Evolutionary conservation across 2,329 filamentous ascomycete species (phyloP), one percentile per base, ranked within the genome.

Genomic region (Geosmithia putterillii): DNA sequence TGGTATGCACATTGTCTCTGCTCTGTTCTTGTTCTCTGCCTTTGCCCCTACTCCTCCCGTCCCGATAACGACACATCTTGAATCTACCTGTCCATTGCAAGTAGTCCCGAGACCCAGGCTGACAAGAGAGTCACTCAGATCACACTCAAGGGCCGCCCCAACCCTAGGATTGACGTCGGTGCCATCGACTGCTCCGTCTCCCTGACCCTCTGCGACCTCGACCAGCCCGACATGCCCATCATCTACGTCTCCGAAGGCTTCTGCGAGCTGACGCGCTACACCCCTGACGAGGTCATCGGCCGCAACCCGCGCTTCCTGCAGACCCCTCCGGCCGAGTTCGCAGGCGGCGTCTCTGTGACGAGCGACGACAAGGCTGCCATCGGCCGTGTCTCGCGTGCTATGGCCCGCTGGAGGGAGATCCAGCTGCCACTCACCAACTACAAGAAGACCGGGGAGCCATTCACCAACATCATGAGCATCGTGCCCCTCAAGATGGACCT

Each of bases 231-330:
- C 58, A 68, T 72, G 23, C 87, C 88, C 3, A 87, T 94, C 46
- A 76, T 94, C 8, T 94, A 94, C 57, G 86, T 81, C 50, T 90
- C 86, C 1, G 83, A 89, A 6, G 75, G 85, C 23, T 95, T 94
- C 57, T 74, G 79, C 52, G 68, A 80, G 7, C 64, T 94, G 48
- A 94, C 87, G 0, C 87, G 86, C 22, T 95, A 94, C 59, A 74
- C 74, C 1, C 71, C 74, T 47, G 66, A 74, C 46, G 88, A 94
- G 61, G 81, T 87, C 21, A 59, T 89, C 4, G 87, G 86, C 12
- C 70, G 74, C 39, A 94, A 94, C 58, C 94, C 86, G 56, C 83
- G 86, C 10, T 94, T 94, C 54, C 70, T 95, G 14, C 88, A 94
- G 56, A 76, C 76, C 0, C 85, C 86, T 1, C 79, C 80, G 41